Evolutionary conservation across 2,329 filamentous ascomycete species (phyloP), one percentile per base, ranked within the genome.

Genomic region (Arachnopeziza araneosa): DNA sequence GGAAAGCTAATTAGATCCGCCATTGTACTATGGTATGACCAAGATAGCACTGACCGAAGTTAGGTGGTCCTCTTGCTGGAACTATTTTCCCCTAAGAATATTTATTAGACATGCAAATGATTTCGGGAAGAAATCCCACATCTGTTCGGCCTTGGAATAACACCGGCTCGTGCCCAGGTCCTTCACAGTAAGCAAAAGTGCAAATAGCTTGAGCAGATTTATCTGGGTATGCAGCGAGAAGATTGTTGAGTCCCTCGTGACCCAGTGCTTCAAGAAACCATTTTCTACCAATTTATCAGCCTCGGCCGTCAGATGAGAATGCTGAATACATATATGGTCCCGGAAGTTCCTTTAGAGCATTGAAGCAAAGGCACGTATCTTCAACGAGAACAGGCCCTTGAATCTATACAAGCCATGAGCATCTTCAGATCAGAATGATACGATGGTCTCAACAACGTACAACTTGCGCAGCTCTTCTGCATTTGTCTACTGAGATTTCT

Each of bases 281-380:
- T 81, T 99, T 99, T 67, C 93, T 97, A 69, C 32, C 63, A 22
- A 50, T 48, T 21, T 54, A 59, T 60, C 44, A 32, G 30, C 24
- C 8, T 14, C 10, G 26, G 30, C 17, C 30, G 24, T 44, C 8
- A 44, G 21, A 21, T 22, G 14, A 24, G 1, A 30, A 52, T 26
- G 8, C 2, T 10, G 36, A 36, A 52, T 80, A 96, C 93, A 99
- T 96, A 74, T 99, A 99, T 50, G 93, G 91, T 1, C 95, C 95
- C 1, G 95, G 95, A 30, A 99, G 81, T n/a, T 92, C 93, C 61
- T 90, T 86, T 63, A 97, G 83, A 22, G 93, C 93, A 71, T 90
- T 88, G 73, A 97, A 99, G 78, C 92, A 96, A 54, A 99, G 81
- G 67, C 92, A 92, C 19, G 95, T 99, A 75, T 99, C 95, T 76